Evolutionary conservation across 2,329 filamentous ascomycete species (phyloP), one percentile per base, ranked within the genome.

Genomic region (Daldinia sp.): DNA sequence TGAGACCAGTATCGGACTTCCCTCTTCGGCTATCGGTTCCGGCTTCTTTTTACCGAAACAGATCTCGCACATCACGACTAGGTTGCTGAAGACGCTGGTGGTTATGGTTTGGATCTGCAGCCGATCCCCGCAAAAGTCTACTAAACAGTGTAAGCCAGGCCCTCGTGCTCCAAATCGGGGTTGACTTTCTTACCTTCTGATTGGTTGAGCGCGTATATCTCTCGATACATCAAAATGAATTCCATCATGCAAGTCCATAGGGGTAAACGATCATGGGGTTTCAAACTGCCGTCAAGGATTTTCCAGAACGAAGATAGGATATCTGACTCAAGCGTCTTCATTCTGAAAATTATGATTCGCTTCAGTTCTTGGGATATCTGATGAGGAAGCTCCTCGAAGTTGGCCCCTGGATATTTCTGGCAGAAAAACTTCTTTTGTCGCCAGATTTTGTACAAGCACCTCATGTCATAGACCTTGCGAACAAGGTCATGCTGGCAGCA

Each of bases 371-470:
- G 63, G 32, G 64, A 64, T 45, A 76, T 59, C n/a, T 71, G 70
- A 21, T 77, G 75, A 10, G 79, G 75, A 21, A 79, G 74, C 9
- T 75, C 73, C 48, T 80, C 79, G 9, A 69, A 27, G 10, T 25
- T 15, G 43, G 53, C 29, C 8, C 53, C 48, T 19, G 53, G 48
- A 37, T 48, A 49, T 53, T 34, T 64, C 19, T 67, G 73, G 67
- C 77, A 82, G 67, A 74, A 77, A 62, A 83, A 82, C 1, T 73
- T 74, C 5, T 75, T 72, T 15, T 79, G 78, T 58, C 77, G 79
- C 80, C 79, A 83, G 64, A 84, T 81, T 62, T 75, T 78, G 71
- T 82, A 83, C 75, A 83, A 80, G 72, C 80, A 82, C 64, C 79
- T 80, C 75, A 84, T 77, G 51, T 75, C 75, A 62, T 81, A 78